Base-by-base conservation (phyloP, 1,284 basidiomycete genomes). In the Cryptococcus sp. region DNA sequence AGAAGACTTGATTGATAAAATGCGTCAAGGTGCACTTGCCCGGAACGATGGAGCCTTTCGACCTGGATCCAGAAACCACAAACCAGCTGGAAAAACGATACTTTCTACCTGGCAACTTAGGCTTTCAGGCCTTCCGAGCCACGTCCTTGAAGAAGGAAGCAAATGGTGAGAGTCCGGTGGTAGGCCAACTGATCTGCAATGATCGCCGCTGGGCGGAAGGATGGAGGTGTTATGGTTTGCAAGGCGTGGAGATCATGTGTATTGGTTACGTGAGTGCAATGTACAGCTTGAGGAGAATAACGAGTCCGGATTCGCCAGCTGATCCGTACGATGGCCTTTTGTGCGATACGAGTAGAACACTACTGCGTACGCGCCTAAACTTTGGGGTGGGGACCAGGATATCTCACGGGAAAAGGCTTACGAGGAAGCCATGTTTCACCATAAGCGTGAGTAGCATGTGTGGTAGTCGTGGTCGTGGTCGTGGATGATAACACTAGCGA, bases 31-130 rank as follows among this genome's bases (percentile, higher is more conserved):
- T 74, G 7, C 70, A 73, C 46, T 54, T 72, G 4, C 69, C 70
- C 6, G 70, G 72, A 23, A 68, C 66, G 15, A 43, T 60, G 19
- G 71, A 74, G 59, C 73, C 73, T 2, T 74, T 72, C 59, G 63
- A 64, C 48, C 49, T 62, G 19, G 56, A 65, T 20, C 66, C 69
- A 0, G 51, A 57, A 23, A 72, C 70, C n/a, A 72, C 70, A 11
- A 72, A 74, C 49, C 73, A 74, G 59, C 66, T 74, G 20, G 73
- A 74, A 57, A 74, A 74, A 55, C 61, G 72, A 39, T 72, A 73
- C 53, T 74, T 73, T 55, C 56, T 64, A 17, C 71, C 68, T 1
- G 73, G 73, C 5, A 57, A 74, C 46, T 58, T 70, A 20, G 69
- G 70, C 15, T 74, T 74, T 62, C 51, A 63, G 5, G 70, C 69